Percentiles rank a stretch among this genome's conserved stretches.
Evolutionary conservation across 768 basidiomycete species (phyloP).

Genomic region (Erythrobasidium yunnanense): DNA sequence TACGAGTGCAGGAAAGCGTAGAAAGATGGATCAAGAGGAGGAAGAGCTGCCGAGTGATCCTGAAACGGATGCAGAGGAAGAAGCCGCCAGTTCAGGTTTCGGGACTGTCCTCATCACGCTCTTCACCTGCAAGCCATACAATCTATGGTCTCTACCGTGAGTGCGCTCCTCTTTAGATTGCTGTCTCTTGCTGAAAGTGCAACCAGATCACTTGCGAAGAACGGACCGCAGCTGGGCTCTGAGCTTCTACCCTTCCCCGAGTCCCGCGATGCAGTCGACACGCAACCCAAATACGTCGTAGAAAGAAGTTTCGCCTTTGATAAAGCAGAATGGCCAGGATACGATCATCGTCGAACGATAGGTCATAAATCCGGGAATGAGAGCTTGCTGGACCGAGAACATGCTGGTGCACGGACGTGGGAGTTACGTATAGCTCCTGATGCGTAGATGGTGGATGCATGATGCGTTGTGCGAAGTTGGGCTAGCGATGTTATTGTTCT

Average conservation of each 20-base stretch:
- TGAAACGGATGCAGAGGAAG: neutral
- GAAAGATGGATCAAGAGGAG: neutral
- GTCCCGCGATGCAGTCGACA: neutral
- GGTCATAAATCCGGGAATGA: slow-evolving; percentile 14
- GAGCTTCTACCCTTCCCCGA: slow-evolving; percentile 17
- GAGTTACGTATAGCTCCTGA: neutral
- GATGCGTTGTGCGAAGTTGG: neutral
- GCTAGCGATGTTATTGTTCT: neutral
- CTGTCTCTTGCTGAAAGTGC: neutral
- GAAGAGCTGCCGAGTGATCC: slow-evolving; percentile 20
- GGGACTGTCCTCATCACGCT: slow-evolving; percentile 22
- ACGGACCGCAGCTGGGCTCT: slow-evolving; percentile 4
- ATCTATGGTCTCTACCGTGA: slow-evolving; percentile 24
- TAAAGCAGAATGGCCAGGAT: slow-evolving; percentile 20
- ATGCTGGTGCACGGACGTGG: slow-evolving; percentile 4
- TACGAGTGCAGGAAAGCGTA: neutral
- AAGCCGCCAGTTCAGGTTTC: neutral
- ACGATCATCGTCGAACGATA: slow-evolving; percentile 26
- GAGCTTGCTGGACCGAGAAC: slow-evolving; percentile 7
- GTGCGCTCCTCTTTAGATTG: neutral
- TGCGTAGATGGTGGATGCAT: neutral
- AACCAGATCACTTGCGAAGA: slow-evolving; percentile 26
- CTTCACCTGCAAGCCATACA: slow-evolving; percentile 26
- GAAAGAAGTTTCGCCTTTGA: slow-evolving; percentile 24
- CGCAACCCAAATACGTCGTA: slow-evolving; percentile 23